Evolutionary conservation across 177 flowering plant species (phyloP), one percentile per base, ranked within the genome.

Genomic region (Vitis hybrid): DNA sequence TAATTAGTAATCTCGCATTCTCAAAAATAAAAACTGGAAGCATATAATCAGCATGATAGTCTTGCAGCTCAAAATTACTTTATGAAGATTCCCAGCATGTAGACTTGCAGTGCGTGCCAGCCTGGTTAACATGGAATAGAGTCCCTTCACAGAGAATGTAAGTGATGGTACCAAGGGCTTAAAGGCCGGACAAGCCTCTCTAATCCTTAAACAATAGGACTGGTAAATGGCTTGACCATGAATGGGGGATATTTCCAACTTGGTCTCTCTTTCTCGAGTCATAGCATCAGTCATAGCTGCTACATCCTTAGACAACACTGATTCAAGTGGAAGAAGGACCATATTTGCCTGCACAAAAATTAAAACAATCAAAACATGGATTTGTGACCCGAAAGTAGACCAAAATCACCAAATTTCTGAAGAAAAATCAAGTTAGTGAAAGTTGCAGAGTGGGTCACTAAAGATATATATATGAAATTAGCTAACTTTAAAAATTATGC

Each of bases 61-160:
- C 16, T 54, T 2, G 21, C 18, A 61, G 54, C 52, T 59, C 15
- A 66, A 60, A 77, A 27, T 27, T 85, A 92, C 98, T 72, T 93
- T 93, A 75, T 95, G 94, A 68, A 95, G 91, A 81, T 87, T 90
- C 55, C 98, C 99, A 61, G 99, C 99, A 88, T 95, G 98, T 56
- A 91, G 73, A 80, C 90, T 88, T 56, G 99, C 99, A 73, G 91
- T 79, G 69, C 84, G 83, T 32, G 98, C 98, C 66, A 95, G 88
- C 85, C 76, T 81, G 32, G 82, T 87, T 80, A 94, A 71, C 78
- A 89, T 71, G 59, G 92, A 83, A 77, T 87, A 81, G 63, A 95
- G 87, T 66, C 82, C 97, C 87, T 84, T 78, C 72, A 88, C 96
- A 56, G 97, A 87, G 18, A 62, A 73, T 63, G 83, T 79, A 64